phyloP scores from a whole-genome alignment of 257 asterid species.

The Fraxinus cuspidata region DNA sequence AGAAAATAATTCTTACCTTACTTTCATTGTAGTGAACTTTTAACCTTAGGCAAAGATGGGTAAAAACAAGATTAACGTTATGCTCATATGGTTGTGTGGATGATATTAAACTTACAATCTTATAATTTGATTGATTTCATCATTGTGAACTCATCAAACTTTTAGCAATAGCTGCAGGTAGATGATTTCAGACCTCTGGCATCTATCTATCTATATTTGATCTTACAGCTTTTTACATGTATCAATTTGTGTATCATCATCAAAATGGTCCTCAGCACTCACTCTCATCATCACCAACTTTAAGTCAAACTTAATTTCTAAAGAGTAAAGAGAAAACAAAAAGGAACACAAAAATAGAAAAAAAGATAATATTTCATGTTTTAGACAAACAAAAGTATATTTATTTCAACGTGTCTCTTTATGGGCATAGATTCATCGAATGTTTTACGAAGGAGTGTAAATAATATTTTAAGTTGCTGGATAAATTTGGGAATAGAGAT shows the following conservation, averaged over 20 bases:
- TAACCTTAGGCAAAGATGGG: background rate
- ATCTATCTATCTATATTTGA: background rate
- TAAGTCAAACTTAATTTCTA: constrained; percentile 1
- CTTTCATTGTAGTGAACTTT: background rate
- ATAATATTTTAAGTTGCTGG: too few species aligned
- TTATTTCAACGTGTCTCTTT: too few species aligned
- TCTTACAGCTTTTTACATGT: constrained; percentile 3
- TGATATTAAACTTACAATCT: background rate
- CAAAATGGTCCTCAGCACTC: background rate
- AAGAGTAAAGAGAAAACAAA: background rate
- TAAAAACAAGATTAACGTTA: background rate
- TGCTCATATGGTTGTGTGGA: background rate
- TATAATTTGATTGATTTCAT: constrained; percentile 11
- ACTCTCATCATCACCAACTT: constrained; percentile 10
- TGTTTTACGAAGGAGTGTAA: too few species aligned
- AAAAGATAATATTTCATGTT: background rate
- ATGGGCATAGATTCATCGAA: too few species aligned
- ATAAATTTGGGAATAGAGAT: too few species aligned
- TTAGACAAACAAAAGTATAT: too few species aligned
- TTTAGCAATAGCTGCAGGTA: background rate
- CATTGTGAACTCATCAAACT: constrained; percentile 11
- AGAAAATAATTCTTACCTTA: too few species aligned
- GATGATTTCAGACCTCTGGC: constrained; percentile 2
- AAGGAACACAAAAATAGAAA: background rate
- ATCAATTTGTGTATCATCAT: constrained; percentile 11